Evolutionary conservation across 208 protist species (phyloP), one percentile per base, ranked within the genome.

Genomic region (Acanthamoeba polyphaga): DNA sequence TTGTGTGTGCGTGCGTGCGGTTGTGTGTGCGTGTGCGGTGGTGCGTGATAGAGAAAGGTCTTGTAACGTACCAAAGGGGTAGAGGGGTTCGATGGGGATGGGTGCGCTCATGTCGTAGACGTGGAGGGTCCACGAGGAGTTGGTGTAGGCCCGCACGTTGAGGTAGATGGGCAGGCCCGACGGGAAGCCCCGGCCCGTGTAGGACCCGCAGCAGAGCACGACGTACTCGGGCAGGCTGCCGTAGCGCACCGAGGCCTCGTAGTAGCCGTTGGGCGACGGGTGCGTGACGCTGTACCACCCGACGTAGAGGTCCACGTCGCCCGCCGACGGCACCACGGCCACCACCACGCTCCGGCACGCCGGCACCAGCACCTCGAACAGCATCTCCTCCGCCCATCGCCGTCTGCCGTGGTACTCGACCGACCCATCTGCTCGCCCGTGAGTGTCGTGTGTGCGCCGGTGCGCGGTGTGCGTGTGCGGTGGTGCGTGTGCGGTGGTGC

Each of bases 301-400:
- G 68, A 19, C 70, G 22, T 74, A 74, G 32, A 74, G 68, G 32
- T 74, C 68, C 19, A 38, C 68, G 32, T 74, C 68, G 22, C 68
- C 68, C 68, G 32, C 9, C 68, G 32, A n/a, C 10, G 68, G 68
- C 68, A 74, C 27, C 19, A 29, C 68, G 32, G 27, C 68, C 68
- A 74, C 68, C 10, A 74, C 68, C 1, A 74, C 68, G 68, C 68
- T 74, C 12, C n/a, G 24, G 68, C 68, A 74, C 19, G 68, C 68
- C n/a, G 68, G 68, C 68, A 74, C 32, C 68, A 74, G 32, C 68
- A 74, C 68, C 68, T 74, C 22, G 68, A 74, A 32, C 22, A 74
- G 27, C 19, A 17, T 74, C 22, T 74, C 68, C 68, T 43, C 10
- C 24, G n/a, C 68, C 68, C n/a, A 15, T 74, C 19, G 27, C 32